Base-by-base conservation (phyloP, 1,284 basidiomycete species). In the Ganoderma sinense region DNA sequence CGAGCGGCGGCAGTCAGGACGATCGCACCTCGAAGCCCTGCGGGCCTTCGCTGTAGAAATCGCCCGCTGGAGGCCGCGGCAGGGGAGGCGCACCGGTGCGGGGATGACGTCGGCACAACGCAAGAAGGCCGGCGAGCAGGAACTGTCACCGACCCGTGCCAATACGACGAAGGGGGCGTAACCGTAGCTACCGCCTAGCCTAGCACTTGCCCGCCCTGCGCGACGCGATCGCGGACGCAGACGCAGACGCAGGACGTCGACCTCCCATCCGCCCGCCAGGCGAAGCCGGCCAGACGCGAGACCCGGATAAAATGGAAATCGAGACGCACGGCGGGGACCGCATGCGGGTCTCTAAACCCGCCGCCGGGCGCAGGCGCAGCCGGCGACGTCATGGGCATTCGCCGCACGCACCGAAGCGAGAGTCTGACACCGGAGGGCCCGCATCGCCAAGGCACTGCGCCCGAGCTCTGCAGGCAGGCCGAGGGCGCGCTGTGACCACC, bases 371-470 rank as follows among this genome's bases (percentile, higher is more conserved):
- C 53, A 56, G 55, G 31, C 18, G 31, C 55, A 20, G 18, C 33
- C 29, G 29, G 33, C 56, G 56, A 39, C 56, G 33, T 16, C 56
- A 59, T 59, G 56, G 56, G 33, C 56, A 36, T 59, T 33, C 16
- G 33, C 31, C 16, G 31, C 56, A 59, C 56, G 56, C 33, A 59
- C 56, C 56, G 56, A 59, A 59, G 56, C 56, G 56, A 59, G 33
- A n/a, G 20, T n/a, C 56, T 39, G 56, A 13, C 31, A 59, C 56
- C 56, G 56, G 56, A 59, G 56, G 56, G 56, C 33, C 31, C 11
- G 33, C 56, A 59, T 39, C 56, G 56, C 56, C 29, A 59, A 59
- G 29, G 33, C 56, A 59, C 48, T 26, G 48, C 23, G 45, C n/a
- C 45, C n/a, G 56, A 33, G 31, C 29, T 33, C 56, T 58, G 33